phyloP scores from a whole-genome alignment of 192 early-diverging fungal species.

The Paraglomus occultum region DNA sequence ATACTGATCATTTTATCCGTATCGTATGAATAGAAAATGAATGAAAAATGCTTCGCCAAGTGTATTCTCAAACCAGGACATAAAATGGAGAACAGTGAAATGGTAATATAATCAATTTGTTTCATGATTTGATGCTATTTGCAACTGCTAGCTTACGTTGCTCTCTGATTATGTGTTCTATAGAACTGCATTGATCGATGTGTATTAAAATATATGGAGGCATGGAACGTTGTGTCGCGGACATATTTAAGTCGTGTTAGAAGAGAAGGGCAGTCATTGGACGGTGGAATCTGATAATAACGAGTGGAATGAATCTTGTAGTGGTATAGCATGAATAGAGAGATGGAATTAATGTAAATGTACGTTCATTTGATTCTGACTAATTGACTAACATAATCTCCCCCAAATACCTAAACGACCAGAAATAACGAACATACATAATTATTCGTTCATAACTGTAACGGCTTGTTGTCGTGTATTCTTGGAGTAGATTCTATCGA shows the following conservation, averaged over 20 bases:
- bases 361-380: too few species aligned
- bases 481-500: too few species aligned
- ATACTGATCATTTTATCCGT: too few species aligned
- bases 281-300: neutral
- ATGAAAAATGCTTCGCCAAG: conserved; percentile 84
- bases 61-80: conserved; percentile 75
- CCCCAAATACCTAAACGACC: too few species aligned
- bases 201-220: conserved; percentile 85
- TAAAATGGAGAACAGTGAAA: conserved; percentile 64
- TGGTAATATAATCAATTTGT: conserved; percentile 43
- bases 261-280: conserved; percentile 49
- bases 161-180: neutral
- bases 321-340: too few species aligned
- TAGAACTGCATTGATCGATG: conserved; percentile 75
- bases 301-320: too few species aligned
- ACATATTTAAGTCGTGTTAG: conserved; percentile 74
- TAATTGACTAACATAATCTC: too few species aligned
- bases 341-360: too few species aligned
- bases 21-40: conserved; percentile 65
- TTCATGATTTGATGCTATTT: neutral
- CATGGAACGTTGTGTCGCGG: conserved; percentile 80
- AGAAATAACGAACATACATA: too few species aligned
- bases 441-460: too few species aligned
- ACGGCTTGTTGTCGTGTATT: too few species aligned
- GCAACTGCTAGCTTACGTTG: neutral